Evolutionary conservation across 768 basidiomycete genomes (phyloP).

Genomic region (Lactarius hengduanensis): DNA sequence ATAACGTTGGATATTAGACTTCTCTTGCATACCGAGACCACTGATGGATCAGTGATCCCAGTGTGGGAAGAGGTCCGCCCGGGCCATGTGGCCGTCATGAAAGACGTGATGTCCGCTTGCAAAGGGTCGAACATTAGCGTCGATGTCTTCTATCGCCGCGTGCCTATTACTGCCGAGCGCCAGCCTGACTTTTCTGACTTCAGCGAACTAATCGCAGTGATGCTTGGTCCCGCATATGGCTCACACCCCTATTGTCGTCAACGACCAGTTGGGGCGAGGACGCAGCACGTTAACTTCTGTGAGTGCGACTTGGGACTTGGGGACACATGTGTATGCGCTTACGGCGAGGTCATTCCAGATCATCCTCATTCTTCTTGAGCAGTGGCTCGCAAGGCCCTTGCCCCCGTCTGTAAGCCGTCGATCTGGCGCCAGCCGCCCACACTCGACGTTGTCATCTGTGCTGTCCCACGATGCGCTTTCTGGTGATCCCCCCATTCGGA

Average conservation of each 20-base stretch:
- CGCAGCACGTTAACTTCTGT: constrained; percentile 90
- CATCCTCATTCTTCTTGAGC: constrained; percentile 76
- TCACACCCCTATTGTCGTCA: constrained; percentile 83
- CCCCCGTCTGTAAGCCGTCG: constrained; percentile 42
- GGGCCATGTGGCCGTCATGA: constrained; percentile 73
- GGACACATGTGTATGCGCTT: neutral
- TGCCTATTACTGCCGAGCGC: constrained; percentile 92
- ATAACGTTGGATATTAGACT: constrained; percentile 45
- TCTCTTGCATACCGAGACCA: constrained; percentile 84
- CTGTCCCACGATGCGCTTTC: constrained; percentile 36
- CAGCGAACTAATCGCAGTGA: constrained; percentile 74
- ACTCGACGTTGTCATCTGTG: constrained; percentile 46
- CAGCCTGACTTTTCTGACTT: constrained; percentile 73
- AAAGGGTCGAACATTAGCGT: constrained; percentile 45
- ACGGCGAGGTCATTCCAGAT: constrained; percentile 45
- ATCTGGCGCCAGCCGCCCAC: constrained; percentile 36
- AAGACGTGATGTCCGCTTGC: constrained; percentile 80
- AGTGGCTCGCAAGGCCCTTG: constrained; percentile 62
- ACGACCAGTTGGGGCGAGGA: constrained; percentile 93
- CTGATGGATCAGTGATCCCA: constrained; percentile 85
- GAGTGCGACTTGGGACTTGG: constrained; percentile 30
- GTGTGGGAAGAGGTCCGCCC: constrained; percentile 89
- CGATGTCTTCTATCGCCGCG: constrained; percentile 73
- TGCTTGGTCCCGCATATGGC: constrained; percentile 64
- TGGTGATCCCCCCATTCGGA: constrained; percentile 33